Percentiles rank a stretch among this genome's conserved stretches.
Conservation (phyloP, 371 early-diverging fungal genomes). For the Coemansia sp. region DNA sequence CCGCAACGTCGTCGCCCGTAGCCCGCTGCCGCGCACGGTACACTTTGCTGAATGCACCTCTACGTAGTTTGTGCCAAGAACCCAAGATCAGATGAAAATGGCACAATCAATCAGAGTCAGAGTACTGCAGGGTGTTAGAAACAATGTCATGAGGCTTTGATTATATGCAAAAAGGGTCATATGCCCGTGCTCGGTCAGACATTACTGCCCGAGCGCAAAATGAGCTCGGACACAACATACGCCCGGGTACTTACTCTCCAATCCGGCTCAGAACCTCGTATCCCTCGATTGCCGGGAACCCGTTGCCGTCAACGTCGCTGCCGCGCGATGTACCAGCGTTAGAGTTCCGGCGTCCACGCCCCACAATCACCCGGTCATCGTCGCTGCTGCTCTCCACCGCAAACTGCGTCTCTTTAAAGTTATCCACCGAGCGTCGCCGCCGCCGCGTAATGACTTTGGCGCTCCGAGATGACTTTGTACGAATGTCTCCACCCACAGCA, state of each 20-base stretch:
- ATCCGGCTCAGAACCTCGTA: slow-evolving; percentile 40
- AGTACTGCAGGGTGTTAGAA: too few species aligned
- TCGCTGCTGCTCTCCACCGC: slow-evolving; percentile 36
- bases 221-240: background rate
- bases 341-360: slow-evolving; percentile 31
- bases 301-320: slow-evolving; percentile 24
- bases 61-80: slow-evolving; percentile 25
- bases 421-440: slow-evolving; percentile 42
- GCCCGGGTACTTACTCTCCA: slow-evolving; percentile 45
- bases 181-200: background rate
- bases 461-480: background rate
- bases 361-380: slow-evolving; percentile 5
- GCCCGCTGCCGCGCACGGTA: slow-evolving; percentile 61
- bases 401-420: slow-evolving; percentile 21
- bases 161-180: too few species aligned
- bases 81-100: too few species aligned
- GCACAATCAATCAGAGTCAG: too few species aligned
- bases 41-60: slow-evolving; percentile 84
- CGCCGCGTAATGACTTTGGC: slow-evolving; percentile 10
- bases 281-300: slow-evolving; percentile 43
- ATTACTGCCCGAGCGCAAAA: background rate
- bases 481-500: background rate
- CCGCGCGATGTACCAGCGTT: slow-evolving; percentile 30
- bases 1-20: slow-evolving; percentile 67
- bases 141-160: too few species aligned